Evolutionary conservation across 1,284 basidiomycete genomes (phyloP).

Genomic region (Microbotryum intermedium): DNA sequence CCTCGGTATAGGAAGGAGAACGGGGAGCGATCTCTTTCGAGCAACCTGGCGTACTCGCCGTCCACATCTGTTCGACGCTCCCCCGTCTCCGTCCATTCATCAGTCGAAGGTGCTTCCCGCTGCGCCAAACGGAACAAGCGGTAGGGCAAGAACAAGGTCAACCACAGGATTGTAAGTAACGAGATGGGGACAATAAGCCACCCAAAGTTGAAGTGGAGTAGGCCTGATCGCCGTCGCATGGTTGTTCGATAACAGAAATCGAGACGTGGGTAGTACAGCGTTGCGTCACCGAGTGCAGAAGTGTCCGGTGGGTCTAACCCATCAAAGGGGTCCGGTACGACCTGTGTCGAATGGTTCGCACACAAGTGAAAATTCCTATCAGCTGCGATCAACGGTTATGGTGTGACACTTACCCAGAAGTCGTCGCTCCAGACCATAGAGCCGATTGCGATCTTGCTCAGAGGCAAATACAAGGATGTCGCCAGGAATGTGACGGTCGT

Average conservation of each 20-base stretch:
- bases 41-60: conserved; percentile 60
- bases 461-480: conserved; percentile 31
- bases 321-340: conserved; percentile 59
- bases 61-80: conserved; percentile 50
- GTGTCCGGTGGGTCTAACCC: too few species aligned
- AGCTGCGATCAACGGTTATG: conserved; percentile 10
- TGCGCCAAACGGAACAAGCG: conserved; percentile 53
- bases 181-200: conserved; percentile 56
- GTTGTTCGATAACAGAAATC: conserved; percentile 60
- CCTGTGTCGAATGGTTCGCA: conserved; percentile 42
- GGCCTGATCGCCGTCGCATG: conserved; percentile 52
- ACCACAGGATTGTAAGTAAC: conserved; percentile 48
- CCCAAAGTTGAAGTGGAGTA: conserved; percentile 64
- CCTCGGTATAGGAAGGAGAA: conserved; percentile 64
- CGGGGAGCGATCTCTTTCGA: conserved; percentile 58
- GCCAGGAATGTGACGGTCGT: conserved; percentile 29
- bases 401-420: conserved; percentile 63
- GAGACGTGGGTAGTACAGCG: conserved; percentile 53
- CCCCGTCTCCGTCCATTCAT: conserved; percentile 63
- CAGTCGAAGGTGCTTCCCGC: conserved; percentile 55
- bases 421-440: conserved; percentile 56
- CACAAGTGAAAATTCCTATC: background rate
- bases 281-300: conserved; percentile 50
- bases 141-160: conserved; percentile 65
- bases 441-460: conserved; percentile 28